Conservation (phyloP, 257 asterid genomes). For the Orobanche coerulescens region DNA sequence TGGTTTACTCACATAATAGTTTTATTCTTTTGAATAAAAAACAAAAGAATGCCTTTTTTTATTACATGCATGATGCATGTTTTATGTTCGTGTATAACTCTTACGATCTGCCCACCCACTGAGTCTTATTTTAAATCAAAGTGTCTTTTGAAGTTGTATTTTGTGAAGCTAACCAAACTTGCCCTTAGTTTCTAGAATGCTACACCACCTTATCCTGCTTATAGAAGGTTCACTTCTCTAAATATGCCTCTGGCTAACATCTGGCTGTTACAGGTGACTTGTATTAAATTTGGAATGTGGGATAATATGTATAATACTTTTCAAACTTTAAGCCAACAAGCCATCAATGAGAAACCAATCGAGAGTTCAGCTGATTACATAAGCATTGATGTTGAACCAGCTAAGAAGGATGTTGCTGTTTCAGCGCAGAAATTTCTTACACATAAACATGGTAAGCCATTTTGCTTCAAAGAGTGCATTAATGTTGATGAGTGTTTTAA, state of each 20-base stretch:
- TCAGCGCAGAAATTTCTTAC: conserved; percentile 24
- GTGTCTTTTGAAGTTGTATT: not conserved
- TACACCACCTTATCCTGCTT: conserved; percentile 7
- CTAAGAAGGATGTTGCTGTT: conserved; percentile 36
- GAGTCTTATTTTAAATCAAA: too few relatives aligned
- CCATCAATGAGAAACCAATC: conserved; percentile 22
- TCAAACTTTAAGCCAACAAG: conserved; percentile 33
- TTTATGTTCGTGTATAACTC: too few relatives aligned
- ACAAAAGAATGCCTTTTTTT: too few relatives aligned
- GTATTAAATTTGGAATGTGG: conserved; percentile 62
- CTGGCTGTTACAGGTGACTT: conserved; percentile 54
- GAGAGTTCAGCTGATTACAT: conserved; percentile 42
- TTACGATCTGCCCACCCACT: not conserved
- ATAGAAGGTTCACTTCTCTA: conserved; percentile 9
- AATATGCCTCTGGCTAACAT: conserved; percentile 19
- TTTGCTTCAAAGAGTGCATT: conserved; percentile 9
- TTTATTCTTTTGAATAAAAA: too few relatives aligned
- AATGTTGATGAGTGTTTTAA: conserved; percentile 7
- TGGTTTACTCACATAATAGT: too few relatives aligned
- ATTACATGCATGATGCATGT: too few relatives aligned
- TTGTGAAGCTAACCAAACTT: not conserved
- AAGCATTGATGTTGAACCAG: conserved; percentile 51
- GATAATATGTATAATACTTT: conserved; percentile 65
- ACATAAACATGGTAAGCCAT: conserved; percentile 41
- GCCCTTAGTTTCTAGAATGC: not conserved